Evolutionary conservation across 1,284 basidiomycete genomes (phyloP).

Genomic region (Pseudozyma thailandica): DNA sequence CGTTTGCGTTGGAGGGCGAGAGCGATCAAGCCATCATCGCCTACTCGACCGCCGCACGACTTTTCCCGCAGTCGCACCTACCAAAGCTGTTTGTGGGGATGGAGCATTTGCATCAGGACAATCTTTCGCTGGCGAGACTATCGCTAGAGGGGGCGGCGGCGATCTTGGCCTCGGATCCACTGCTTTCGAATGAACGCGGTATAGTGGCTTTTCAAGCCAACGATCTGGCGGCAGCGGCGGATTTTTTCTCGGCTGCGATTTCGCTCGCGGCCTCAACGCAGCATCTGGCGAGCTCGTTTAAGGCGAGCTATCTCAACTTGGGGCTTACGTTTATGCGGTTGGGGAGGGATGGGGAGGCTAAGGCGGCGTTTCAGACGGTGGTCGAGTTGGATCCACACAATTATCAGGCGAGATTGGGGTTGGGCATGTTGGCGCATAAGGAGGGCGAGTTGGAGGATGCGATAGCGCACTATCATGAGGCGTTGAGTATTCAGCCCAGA

Average conservation of each 20-base stretch:
- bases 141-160: slow-evolving; percentile 82
- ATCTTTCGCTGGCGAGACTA: slow-evolving; percentile 83
- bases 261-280: slow-evolving; percentile 76
- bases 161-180: slow-evolving; percentile 85
- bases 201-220: slow-evolving; percentile 89
- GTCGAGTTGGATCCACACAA: slow-evolving; percentile 59
- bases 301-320: slow-evolving; percentile 78
- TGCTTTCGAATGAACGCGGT: slow-evolving; percentile 90
- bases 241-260: slow-evolving; percentile 70
- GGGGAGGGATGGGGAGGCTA: slow-evolving; percentile 40
- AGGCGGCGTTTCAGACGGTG: slow-evolving; percentile 38
- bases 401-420: slow-evolving; percentile 52
- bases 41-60: slow-evolving; percentile 92
- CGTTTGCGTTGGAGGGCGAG: slow-evolving; percentile 97
- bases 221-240: slow-evolving; percentile 77
- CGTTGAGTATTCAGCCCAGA: slow-evolving; percentile 49
- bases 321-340: slow-evolving; percentile 44
- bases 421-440: slow-evolving; percentile 60
- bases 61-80: slow-evolving; percentile 93
- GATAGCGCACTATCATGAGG: slow-evolving; percentile 59
- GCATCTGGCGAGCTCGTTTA: slow-evolving; percentile 83
- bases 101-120: slow-evolving; percentile 93
- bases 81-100: slow-evolving; percentile 96
- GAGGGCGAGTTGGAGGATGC: slow-evolving; percentile 54
- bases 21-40: slow-evolving; percentile 94